A percentile compares a stretch with the other conserved stretches of the same genome.
Conservation (phyloP, 2,329 filamentous ascomycete species). For the Cryphonectria radicalis region DNA sequence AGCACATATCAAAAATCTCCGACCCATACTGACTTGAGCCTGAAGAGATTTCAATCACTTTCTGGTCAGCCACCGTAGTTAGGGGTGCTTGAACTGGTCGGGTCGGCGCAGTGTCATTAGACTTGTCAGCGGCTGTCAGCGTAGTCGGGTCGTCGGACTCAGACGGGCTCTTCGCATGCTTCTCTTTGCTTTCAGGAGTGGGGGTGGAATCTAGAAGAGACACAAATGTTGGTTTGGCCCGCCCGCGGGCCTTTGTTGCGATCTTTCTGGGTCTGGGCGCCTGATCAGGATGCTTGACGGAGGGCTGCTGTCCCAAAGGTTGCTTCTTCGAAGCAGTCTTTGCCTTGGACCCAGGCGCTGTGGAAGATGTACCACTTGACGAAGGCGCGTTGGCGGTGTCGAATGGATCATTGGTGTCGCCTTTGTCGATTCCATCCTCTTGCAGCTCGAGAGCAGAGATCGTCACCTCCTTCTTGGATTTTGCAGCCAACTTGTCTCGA, state of each 20-base stretch:
- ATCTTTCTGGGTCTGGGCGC: background rate
- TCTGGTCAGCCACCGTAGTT: background rate
- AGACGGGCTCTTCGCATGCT: background rate
- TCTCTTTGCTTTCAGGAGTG: background rate
- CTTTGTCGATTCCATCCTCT: background rate
- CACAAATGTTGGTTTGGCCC: background rate
- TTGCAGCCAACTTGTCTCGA: background rate
- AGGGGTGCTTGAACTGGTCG: background rate
- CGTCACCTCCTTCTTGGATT: slow-evolving; percentile 12
- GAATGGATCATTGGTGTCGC: background rate
- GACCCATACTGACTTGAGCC: background rate
- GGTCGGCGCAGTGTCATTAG: background rate
- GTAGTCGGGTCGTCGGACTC: background rate
- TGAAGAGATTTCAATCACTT: background rate
- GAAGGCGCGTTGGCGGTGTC: background rate
- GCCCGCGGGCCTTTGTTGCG: background rate
- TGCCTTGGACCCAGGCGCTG: background rate
- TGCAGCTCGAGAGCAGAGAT: slow-evolving; percentile 13
- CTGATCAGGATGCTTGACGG: too few relatives aligned
- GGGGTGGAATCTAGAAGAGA: background rate
- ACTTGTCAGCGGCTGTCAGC: background rate
- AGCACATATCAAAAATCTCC: background rate
- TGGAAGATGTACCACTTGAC: background rate
- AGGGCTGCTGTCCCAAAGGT: background rate
- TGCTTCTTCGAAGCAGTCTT: background rate